Evolutionary conservation across 176 grass and related monocot species (phyloP).

Genomic region (Musa beccarii): DNA sequence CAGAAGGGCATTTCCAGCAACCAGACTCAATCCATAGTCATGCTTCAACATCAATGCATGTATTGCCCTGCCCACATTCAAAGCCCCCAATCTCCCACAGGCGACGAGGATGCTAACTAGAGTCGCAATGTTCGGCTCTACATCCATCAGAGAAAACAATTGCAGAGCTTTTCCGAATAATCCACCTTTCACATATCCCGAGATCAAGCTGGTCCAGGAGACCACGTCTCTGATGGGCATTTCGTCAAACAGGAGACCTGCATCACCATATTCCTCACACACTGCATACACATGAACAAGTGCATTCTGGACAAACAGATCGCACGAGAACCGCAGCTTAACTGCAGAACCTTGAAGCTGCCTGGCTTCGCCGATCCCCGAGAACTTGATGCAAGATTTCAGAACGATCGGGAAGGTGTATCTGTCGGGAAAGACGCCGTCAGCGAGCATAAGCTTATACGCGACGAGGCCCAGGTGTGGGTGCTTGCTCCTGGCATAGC

Average conservation of each 20-base stretch:
- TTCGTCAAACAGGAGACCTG: constrained; percentile 44
- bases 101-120: constrained; percentile 22
- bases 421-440: constrained; percentile 11
- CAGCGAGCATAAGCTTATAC: constrained; percentile 17
- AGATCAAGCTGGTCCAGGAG: constrained; percentile 39
- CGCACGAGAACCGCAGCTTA: constrained; percentile 24
- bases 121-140: constrained; percentile 18
- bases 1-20: constrained; percentile 32
- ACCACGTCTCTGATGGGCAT: constrained; percentile 31
- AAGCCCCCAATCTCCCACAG: constrained; percentile 27
- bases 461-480: constrained; percentile 11
- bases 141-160: constrained; percentile 26
- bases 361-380: constrained; percentile 17
- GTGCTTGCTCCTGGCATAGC: constrained; percentile 14
- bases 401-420: constrained; percentile 27
- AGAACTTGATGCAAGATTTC: constrained; percentile 33
- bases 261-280: constrained; percentile 12
- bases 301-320: constrained; percentile 28
- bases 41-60: constrained; percentile 29
- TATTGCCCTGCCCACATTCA: constrained; percentile 12
- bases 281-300: constrained; percentile 32
- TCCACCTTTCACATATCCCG: constrained; percentile 14
- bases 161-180: constrained; percentile 18
- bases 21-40: constrained; percentile 11
- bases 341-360: constrained; percentile 20